Percentiles rank a stretch among this genome's conserved stretches.
These are phyloP conservation scores for Termitomyces sp. DNA, from an alignment of 768 basidiomycete species.

Conservation along the genomic window DNA sequence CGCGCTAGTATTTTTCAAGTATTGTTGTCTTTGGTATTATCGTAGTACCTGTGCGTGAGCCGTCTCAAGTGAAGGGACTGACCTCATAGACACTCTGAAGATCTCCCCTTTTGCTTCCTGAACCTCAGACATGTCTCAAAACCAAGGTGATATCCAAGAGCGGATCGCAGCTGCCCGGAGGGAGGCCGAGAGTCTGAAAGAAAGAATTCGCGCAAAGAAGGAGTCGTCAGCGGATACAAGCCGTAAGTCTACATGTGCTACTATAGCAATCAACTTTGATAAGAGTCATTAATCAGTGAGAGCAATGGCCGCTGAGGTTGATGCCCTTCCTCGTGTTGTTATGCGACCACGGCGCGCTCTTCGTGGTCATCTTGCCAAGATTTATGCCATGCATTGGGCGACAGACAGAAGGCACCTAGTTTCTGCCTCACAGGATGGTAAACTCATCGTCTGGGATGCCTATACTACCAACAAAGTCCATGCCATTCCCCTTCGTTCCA, in stretches of 20 bases:
- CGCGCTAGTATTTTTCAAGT: not conserved
- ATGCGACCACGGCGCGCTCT: conserved; percentile 95
- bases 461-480: conserved; percentile 99
- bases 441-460: conserved; percentile 99
- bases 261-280: conserved; percentile 12
- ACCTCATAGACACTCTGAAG: not conserved
- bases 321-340: conserved; percentile 91
- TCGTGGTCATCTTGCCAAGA: conserved; percentile 97
- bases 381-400: conserved; percentile 99
- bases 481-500: conserved; percentile 94
- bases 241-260: conserved; percentile 48
- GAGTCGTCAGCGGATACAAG: conserved; percentile 98
- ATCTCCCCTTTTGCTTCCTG: not conserved
- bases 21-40: conserved; percentile 1
- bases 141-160: conserved; percentile 82
- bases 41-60: conserved; percentile 12
- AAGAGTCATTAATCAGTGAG: conserved; percentile 54
- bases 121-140: conserved; percentile 59
- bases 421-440: conserved; percentile 99
- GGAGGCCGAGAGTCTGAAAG: conserved; percentile 95
- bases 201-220: conserved; percentile 95
- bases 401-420: conserved; percentile 96
- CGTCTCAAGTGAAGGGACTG: not conserved
- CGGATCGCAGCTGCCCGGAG: conserved; percentile 93
- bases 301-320: conserved; percentile 97